A percentile compares a stretch with the other conserved stretches of the same genome.
These are phyloP conservation scores for Lachnellula hyalina DNA, from an alignment of 2,329 filamentous ascomycete genomes.

Conservation along the genomic window DNA sequence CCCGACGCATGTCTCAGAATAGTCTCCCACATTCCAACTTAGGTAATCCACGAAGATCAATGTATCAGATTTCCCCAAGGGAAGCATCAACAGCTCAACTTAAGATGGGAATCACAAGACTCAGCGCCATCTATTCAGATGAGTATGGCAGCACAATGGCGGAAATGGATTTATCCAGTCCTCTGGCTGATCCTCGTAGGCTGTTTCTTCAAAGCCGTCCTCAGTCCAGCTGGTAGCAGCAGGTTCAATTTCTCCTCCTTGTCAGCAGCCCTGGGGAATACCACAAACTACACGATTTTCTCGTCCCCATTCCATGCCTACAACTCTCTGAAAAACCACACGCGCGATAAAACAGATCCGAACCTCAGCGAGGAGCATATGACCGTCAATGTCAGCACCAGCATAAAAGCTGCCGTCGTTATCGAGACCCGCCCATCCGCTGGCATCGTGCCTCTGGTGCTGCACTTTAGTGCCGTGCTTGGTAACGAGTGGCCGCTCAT, in stretches of 20 bases:
- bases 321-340: constrained; percentile 1
- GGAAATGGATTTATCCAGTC: constrained; percentile 13
- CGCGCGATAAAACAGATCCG: neutral
- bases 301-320: constrained; percentile 2
- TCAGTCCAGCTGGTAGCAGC: neutral
- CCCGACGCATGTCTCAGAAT: neutral
- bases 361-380: constrained; percentile 1
- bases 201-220: constrained; percentile 3
- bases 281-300: neutral
- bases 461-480: constrained; percentile 37
- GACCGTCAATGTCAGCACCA: constrained; percentile 21
- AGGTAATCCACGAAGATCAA: neutral
- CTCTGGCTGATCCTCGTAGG: constrained; percentile 11
- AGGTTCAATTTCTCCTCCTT: neutral
- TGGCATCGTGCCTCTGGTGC: constrained; percentile 33
- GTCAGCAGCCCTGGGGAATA: neutral
- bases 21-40: neutral
- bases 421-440: constrained; percentile 33
- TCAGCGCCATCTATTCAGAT: neutral
- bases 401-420: constrained; percentile 34
- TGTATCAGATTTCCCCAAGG: neutral
- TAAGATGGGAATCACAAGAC: neutral
- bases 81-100: neutral
- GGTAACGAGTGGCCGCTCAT: constrained; percentile 41
- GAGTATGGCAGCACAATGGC: neutral